Evolutionary conservation across 2,329 filamentous ascomycete species (phyloP).

Genomic region (Pezicula carpinea): DNA sequence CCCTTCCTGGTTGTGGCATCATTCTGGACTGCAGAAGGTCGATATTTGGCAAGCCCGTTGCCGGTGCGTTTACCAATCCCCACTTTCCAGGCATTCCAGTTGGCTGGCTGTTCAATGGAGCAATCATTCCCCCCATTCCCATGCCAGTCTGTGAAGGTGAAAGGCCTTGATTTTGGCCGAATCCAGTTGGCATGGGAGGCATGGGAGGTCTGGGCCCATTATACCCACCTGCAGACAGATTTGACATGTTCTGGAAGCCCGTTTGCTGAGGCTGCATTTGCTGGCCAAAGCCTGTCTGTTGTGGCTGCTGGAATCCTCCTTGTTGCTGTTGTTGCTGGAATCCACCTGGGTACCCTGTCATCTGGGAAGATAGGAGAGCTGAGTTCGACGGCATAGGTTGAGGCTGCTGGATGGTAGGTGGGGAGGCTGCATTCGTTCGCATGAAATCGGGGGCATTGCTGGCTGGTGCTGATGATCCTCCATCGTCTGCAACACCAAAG

Average conservation of each 20-base stretch:
- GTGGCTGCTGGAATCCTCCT: conserved; percentile 37
- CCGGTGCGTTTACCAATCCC: conserved; percentile 95
- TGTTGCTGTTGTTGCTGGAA: conserved; percentile 37
- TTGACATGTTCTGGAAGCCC: conserved; percentile 62
- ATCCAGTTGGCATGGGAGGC: conserved; percentile 73
- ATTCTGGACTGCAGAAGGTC: conserved; percentile 88
- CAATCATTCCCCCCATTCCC: conserved; percentile 50
- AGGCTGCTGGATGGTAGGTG: conserved; percentile 60
- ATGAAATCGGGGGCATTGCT: not conserved
- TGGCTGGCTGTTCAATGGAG: conserved; percentile 81
- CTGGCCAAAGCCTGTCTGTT: conserved; percentile 49
- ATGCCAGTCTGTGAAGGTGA: conserved; percentile 63
- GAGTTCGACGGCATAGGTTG: conserved; percentile 71
- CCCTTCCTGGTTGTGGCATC: conserved; percentile 94
- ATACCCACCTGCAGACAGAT: conserved; percentile 75
- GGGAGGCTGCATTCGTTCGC: conserved; percentile 52
- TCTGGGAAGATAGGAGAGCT: conserved; percentile 58
- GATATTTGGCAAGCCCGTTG: conserved; percentile 86
- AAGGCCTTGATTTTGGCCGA: conserved; percentile 59
- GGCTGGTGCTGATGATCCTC: conserved; percentile 39
- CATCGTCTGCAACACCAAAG: conserved; percentile 80
- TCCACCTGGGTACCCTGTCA: conserved; percentile 61
- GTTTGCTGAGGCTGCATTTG: conserved; percentile 64
- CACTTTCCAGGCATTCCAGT: conserved; percentile 92
- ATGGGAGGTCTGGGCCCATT: conserved; percentile 74